Evolutionary conservation across 108 stramenopile species (phyloP).

Genomic region (Aureococcus anophagefferens): DNA sequence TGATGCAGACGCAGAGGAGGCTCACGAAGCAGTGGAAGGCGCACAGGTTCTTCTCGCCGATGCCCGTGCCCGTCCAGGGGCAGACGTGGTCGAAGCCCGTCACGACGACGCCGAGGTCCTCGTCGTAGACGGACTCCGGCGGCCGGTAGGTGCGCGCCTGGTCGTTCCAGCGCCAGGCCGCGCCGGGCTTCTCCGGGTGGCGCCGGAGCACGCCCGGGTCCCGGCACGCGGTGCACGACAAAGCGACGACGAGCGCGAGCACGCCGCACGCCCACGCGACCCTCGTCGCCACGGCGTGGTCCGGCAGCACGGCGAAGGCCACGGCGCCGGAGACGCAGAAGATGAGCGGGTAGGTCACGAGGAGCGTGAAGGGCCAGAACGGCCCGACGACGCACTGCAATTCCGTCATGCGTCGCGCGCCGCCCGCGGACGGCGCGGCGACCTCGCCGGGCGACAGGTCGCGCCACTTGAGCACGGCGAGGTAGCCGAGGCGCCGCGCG

Average conservation of each 20-base stretch:
- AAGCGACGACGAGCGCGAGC: constrained; percentile 17
- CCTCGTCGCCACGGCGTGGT: constrained; percentile 26
- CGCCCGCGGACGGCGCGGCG: no score
- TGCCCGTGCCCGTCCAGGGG: constrained; percentile 65
- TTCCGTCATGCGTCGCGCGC: neutral
- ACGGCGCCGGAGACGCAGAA: constrained; percentile 35
- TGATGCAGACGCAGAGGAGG: constrained; percentile 11
- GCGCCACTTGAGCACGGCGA: no score
- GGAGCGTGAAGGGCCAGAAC: constrained; percentile 81
- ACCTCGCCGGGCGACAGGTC: no score
- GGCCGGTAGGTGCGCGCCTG: constrained; percentile 69
- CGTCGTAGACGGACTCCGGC: constrained; percentile 60
- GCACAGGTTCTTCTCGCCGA: constrained; percentile 64
- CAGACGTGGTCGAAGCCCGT: constrained; percentile 25
- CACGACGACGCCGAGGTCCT: constrained; percentile 69
- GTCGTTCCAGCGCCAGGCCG: constrained; percentile 64
- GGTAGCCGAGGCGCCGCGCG: no score
- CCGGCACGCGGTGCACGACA: constrained; percentile 37
- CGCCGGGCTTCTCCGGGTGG: constrained; percentile 25
- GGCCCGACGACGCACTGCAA: constrained; percentile 47
- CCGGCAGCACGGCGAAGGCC: constrained; percentile 20
- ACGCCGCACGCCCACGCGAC: constrained; percentile 43
- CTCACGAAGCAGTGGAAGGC: constrained; percentile 60
- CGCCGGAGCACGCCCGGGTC: constrained; percentile 45
- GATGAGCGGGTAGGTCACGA: constrained; percentile 75